A percentile compares a stretch with the other conserved stretches of the same genome.
phyloP scores from a whole-genome alignment of 2,329 filamentous ascomycete genomes.

The Hymenoscyphus infarciens region DNA sequence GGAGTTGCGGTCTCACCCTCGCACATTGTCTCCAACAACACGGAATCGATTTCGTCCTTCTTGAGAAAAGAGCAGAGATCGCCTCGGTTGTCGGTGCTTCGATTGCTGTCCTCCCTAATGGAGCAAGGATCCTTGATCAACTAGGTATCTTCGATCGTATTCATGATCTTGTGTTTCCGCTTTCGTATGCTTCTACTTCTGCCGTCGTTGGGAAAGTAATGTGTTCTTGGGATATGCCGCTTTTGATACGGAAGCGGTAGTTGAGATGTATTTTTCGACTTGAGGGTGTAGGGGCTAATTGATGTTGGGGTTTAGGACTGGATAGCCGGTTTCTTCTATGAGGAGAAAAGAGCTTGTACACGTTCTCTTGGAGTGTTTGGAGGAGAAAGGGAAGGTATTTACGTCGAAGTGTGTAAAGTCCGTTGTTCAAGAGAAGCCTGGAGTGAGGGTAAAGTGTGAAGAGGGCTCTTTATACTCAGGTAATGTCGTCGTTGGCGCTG shows the following conservation, averaged over 20 bases:
- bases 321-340: conserved; percentile 20
- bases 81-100: conserved; percentile 46
- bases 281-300: neutral
- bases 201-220: too few relatives aligned
- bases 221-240: too few relatives aligned
- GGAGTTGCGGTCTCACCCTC: conserved; percentile 45
- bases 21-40: conserved; percentile 44
- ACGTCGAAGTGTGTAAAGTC: conserved; percentile 24
- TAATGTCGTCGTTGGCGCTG: conserved; percentile 29
- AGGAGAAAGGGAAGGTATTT: conserved; percentile 24
- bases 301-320: conserved; percentile 18
- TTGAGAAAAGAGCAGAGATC: conserved; percentile 43
- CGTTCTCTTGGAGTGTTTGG: conserved; percentile 18
- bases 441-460: conserved; percentile 21
- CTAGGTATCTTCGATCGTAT: conserved; percentile 39
- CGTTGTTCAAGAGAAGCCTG: conserved; percentile 14
- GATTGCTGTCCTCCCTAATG: conserved; percentile 44
- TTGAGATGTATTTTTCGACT: too few relatives aligned
- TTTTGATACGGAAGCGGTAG: too few relatives aligned
- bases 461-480: conserved; percentile 25
- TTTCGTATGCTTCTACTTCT: too few relatives aligned
- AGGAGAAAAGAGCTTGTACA: conserved; percentile 18
- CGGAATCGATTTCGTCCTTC: conserved; percentile 45
- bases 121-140: conserved; percentile 47
- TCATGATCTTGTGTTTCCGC: conserved; percentile 6